Conservation (phyloP, 2,329 filamentous ascomycete genomes). For the Pyricularia grisea region DNA sequence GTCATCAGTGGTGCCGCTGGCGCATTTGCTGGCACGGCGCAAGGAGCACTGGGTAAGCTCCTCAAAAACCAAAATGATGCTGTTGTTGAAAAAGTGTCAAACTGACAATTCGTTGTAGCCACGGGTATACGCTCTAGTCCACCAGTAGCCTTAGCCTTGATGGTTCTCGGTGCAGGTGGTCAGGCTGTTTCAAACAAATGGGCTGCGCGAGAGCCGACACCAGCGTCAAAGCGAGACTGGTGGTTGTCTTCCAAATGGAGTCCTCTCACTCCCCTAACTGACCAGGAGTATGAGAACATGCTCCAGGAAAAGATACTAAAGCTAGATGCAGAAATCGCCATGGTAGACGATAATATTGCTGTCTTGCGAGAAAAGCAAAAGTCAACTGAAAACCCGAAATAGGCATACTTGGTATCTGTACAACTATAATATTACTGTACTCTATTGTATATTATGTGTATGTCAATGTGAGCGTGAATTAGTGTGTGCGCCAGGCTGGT, state of each 20-base stretch:
- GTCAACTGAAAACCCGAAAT: background rate
- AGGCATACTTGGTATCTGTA: background rate
- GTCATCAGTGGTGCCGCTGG: conserved; percentile 64
- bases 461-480: background rate
- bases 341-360: conserved; percentile 69
- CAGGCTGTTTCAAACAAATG: conserved; percentile 16
- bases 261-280: conserved; percentile 58
- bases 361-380: conserved; percentile 9
- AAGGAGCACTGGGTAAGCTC: conserved; percentile 41
- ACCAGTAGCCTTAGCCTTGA: conserved; percentile 40
- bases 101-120: conserved; percentile 5
- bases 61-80: background rate
- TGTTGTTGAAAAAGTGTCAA: background rate
- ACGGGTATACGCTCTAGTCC: conserved; percentile 44
- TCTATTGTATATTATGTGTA: background rate
- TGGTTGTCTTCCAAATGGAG: conserved; percentile 62
- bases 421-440: background rate
- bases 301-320: conserved; percentile 61
- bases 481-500: background rate
- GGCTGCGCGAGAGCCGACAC: conserved; percentile 3
- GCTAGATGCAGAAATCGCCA: conserved; percentile 65
- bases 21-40: conserved; percentile 55
- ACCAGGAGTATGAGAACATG: conserved; percentile 63
- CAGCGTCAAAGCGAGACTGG: conserved; percentile 15
- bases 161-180: conserved; percentile 22